phyloP scores from a whole-genome alignment of 768 basidiomycete species.

The Lactarius quietus region DNA sequence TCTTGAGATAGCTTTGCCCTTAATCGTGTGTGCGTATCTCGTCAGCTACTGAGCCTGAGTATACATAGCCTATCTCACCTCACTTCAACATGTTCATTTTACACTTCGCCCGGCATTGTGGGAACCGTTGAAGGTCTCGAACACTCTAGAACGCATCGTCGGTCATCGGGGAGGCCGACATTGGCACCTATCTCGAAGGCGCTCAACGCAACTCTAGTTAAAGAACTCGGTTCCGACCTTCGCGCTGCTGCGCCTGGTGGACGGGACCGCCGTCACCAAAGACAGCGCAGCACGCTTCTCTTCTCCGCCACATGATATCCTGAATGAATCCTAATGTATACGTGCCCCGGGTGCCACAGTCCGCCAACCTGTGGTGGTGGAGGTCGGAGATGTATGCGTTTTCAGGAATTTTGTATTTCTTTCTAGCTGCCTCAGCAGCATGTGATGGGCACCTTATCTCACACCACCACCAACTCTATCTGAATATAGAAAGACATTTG shows the following conservation, averaged over 20 bases:
- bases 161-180: not conserved
- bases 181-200: not conserved
- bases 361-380: not conserved
- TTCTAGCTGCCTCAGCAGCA: not conserved
- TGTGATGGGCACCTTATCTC: slow-evolving; percentile 20
- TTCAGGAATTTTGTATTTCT: not conserved
- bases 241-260: not conserved
- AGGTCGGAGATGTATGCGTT: not conserved
- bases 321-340: not conserved
- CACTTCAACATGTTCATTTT: not conserved
- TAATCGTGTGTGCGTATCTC: not conserved
- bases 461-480: slow-evolving; percentile 1
- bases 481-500: not conserved
- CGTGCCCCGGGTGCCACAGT: not conserved
- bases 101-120: not conserved
- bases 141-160: not conserved
- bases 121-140: not conserved
- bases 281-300: not conserved
- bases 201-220: not conserved
- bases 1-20: not conserved
- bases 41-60: not conserved
- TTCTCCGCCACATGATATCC: not conserved
- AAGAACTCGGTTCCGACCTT: not conserved
- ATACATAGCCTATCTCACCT: not conserved
- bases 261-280: not conserved